Conservation (phyloP, 768 basidiomycete genomes). For the Tricholoma furcatifolium region DNA sequence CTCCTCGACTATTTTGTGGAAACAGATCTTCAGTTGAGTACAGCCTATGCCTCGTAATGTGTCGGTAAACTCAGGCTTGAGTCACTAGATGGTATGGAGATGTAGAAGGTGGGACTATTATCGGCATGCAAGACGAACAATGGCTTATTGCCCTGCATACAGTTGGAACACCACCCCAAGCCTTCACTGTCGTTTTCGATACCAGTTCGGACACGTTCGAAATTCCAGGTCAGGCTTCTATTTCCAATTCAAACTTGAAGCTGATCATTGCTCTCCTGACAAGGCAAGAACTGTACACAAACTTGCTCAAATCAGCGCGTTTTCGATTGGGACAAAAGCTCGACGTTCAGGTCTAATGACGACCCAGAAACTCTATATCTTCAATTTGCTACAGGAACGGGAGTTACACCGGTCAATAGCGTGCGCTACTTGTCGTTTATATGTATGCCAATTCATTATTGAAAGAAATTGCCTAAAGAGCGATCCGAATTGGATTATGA, state of each 20-base stretch:
- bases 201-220: slow-evolving; percentile 14
- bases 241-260: not conserved
- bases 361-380: slow-evolving; percentile 7
- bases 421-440: slow-evolving; percentile 29
- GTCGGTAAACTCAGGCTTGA: not conserved
- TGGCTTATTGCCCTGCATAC: not conserved
- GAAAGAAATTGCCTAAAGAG: slow-evolving; percentile 25
- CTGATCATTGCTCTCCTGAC: not conserved
- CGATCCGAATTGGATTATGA: slow-evolving; percentile 45
- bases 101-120: slow-evolving; percentile 33
- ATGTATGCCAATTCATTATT: slow-evolving; percentile 28
- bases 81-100: slow-evolving; percentile 49
- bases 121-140: not conserved
- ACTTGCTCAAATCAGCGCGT: slow-evolving; percentile 10
- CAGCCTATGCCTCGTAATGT: not conserved
- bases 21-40: slow-evolving; percentile 51
- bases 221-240: slow-evolving; percentile 5
- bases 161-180: slow-evolving; percentile 58
- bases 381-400: slow-evolving; percentile 13
- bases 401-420: slow-evolving; percentile 11
- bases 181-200: slow-evolving; percentile 28
- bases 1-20: slow-evolving; percentile 51
- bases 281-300: slow-evolving; percentile 16
- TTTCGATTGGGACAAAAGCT: slow-evolving; percentile 18
- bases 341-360: slow-evolving; percentile 15